Percentiles rank a stretch among this genome's conserved stretches.
Conservation (phyloP, 495 filamentous ascomycete genomes). For the Neurospora hispaniola region DNA sequence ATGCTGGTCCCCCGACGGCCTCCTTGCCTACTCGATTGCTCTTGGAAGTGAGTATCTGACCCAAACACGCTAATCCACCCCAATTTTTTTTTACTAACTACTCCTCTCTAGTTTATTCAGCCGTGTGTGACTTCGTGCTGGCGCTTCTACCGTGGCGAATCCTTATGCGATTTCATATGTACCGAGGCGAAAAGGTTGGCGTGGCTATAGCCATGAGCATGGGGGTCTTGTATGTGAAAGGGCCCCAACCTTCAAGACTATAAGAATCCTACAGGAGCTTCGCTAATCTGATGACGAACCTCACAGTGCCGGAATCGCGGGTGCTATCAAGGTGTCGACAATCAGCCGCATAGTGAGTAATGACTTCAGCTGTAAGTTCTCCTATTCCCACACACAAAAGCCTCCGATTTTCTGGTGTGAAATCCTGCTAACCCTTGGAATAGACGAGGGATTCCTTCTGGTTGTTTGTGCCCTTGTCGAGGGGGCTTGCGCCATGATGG, state of each 20-base stretch:
- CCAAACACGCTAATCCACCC: background rate
- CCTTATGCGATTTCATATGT: constrained; percentile 17
- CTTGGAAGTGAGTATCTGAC: background rate
- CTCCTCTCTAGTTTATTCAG: constrained; percentile 14
- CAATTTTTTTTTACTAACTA: background rate
- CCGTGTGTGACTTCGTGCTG: constrained; percentile 16
- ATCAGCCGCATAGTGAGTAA: background rate
- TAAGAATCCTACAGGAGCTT: background rate
- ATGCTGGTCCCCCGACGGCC: background rate
- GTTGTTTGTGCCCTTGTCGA: constrained; percentile 24
- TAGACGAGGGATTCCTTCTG: constrained; percentile 21
- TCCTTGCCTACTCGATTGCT: background rate
- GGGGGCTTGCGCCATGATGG: constrained; percentile 25
- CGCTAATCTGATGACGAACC: background rate
- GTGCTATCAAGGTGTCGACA: background rate
- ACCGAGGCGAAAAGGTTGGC: constrained; percentile 21
- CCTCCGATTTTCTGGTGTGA: background rate
- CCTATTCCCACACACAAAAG: background rate
- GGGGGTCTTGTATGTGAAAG: constrained; percentile 17
- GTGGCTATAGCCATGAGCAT: constrained; percentile 21
- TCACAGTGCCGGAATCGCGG: background rate
- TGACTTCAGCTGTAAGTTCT: background rate
- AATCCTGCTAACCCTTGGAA: background rate
- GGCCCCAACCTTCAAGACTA: background rate
- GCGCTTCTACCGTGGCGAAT: constrained; percentile 18